A percentile compares a stretch with the other conserved stretches of the same genome.
phyloP scores from a whole-genome alignment of 2,329 filamentous ascomycete genomes.

The Pezicula carpinea region DNA sequence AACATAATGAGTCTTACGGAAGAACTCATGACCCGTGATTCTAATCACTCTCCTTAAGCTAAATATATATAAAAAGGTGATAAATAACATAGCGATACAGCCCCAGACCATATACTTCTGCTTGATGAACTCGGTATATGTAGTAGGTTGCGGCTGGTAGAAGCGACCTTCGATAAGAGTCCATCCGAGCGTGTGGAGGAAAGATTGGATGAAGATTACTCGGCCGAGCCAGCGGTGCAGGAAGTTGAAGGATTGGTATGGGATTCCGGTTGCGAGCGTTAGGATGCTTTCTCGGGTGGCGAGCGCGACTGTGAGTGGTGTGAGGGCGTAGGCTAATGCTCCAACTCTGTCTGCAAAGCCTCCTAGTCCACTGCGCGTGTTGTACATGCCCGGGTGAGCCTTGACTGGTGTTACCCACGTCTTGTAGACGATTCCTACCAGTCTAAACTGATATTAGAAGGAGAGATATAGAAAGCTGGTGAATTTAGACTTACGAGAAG shows the following conservation, averaged over 20 bases:
- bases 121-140: conserved; percentile 51
- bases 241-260: conserved; percentile 75
- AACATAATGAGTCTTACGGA: conserved; percentile 69
- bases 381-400: conserved; percentile 44
- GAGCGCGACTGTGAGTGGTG: conserved; percentile 64
- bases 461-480: conserved; percentile 3
- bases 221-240: conserved; percentile 73
- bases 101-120: conserved; percentile 72
- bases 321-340: conserved; percentile 67
- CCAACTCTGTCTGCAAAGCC: conserved; percentile 67
- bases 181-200: conserved; percentile 69
- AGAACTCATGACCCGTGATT: conserved; percentile 70
- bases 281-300: conserved; percentile 67
- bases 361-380: conserved; percentile 61
- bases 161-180: conserved; percentile 59
- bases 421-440: conserved; percentile 63
- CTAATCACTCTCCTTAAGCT: conserved; percentile 56
- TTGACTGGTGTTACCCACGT: conserved; percentile 68
- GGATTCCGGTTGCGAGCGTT: conserved; percentile 65
- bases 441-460: conserved; percentile 19
- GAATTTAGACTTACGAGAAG: conserved; percentile 47
- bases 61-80: conserved; percentile 56
- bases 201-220: conserved; percentile 64
- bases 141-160: conserved; percentile 66
- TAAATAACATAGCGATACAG: conserved; percentile 60